A percentile compares a stretch with the other conserved stretches of the same genome.
phyloP scores from a whole-genome alignment of 768 basidiomycete species.

The Boletus rubroflammeus region DNA sequence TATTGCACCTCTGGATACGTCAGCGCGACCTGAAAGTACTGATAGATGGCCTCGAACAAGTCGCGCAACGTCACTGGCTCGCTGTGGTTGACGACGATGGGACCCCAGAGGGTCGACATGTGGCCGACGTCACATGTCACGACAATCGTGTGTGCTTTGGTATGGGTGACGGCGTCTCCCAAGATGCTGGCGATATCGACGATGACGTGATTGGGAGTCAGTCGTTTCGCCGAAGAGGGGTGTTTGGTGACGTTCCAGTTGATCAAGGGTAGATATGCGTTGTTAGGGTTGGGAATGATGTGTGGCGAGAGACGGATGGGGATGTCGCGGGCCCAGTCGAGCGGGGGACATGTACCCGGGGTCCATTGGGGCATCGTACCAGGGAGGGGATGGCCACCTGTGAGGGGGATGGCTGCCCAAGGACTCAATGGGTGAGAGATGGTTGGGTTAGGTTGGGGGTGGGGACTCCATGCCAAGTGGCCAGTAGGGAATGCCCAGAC shows the following conservation, averaged over 20 bases:
- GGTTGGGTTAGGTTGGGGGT: conserved; percentile 15
- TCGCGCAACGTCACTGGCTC: conserved; percentile 40
- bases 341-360: conserved; percentile 27
- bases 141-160: conserved; percentile 17
- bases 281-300: conserved; percentile 33
- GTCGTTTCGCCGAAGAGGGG: conserved; percentile 30
- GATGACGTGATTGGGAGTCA: conserved; percentile 28
- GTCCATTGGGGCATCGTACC: conserved; percentile 27
- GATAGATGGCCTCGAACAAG: conserved; percentile 46
- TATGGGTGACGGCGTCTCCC: conserved; percentile 21
- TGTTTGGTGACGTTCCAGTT: conserved; percentile 37
- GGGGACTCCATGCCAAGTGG: conserved; percentile 25
- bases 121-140: conserved; percentile 24
- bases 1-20: conserved; percentile 29
- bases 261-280: conserved; percentile 28
- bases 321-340: conserved; percentile 18
- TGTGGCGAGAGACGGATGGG: conserved; percentile 26
- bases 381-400: conserved; percentile 24
- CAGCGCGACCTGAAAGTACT: conserved; percentile 45
- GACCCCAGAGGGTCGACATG: conserved; percentile 43
- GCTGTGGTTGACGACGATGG: conserved; percentile 39
- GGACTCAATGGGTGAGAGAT: conserved; percentile 9
- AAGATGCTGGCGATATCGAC: conserved; percentile 18
- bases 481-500: conserved; percentile 26
- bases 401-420: conserved; percentile 12